Percentiles rank a stretch among this genome's conserved stretches.
These are phyloP conservation scores for Cordyceps pruinosa DNA, from an alignment of 2,329 filamentous ascomycete species.

Conservation along the genomic window DNA sequence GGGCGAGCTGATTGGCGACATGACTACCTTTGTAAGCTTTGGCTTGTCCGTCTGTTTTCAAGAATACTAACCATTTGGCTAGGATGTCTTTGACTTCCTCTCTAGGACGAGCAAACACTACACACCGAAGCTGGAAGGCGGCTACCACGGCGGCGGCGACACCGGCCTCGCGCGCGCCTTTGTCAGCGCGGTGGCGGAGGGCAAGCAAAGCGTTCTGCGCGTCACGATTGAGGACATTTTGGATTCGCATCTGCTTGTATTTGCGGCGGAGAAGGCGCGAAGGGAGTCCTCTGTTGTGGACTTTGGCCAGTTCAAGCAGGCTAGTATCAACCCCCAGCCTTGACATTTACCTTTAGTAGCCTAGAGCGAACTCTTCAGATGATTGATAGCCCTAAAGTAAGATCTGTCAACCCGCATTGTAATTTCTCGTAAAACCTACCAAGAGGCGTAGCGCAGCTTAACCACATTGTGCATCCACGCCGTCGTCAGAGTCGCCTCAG, in stretches of 20 bases:
- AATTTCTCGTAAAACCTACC: no score
- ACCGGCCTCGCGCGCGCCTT: constrained; percentile 14
- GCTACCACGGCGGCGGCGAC: constrained; percentile 16
- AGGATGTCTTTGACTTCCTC: constrained; percentile 16
- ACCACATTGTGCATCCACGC: no score
- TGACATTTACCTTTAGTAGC: no score
- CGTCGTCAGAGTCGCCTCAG: no score
- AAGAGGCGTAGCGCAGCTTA: no score
- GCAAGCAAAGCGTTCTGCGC: constrained; percentile 9
- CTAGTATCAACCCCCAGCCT: neutral
- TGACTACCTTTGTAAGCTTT: constrained; percentile 15
- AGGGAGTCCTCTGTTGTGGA: constrained; percentile 14
- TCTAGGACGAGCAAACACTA: constrained; percentile 12
- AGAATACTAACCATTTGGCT: neutral
- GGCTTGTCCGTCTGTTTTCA: fast-evolving
- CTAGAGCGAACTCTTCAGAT: no score
- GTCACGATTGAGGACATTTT: constrained; percentile 14
- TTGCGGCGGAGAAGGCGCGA: constrained; percentile 15
- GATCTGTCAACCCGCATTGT: no score
- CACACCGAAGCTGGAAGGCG: constrained; percentile 14
- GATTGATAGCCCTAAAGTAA: no score
- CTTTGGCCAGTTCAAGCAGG: constrained; percentile 13
- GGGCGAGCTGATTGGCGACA: constrained; percentile 15
- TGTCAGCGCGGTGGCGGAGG: constrained; percentile 11
- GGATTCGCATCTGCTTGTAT: constrained; percentile 15